Conservation (phyloP, 345 rosid species). For the Camelina neglecta region DNA sequence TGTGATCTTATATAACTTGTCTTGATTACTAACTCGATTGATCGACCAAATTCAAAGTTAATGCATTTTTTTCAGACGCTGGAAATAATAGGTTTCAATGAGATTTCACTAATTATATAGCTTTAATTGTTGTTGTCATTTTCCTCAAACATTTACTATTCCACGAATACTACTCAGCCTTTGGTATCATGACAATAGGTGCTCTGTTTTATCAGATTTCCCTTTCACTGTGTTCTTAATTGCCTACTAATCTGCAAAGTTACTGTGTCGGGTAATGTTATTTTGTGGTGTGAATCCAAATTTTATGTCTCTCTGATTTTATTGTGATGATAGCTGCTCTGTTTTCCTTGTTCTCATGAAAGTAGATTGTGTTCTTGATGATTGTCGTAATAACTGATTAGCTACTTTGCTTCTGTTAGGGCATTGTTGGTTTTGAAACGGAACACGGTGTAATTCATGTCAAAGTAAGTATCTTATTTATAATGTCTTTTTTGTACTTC, state of each 20-base stretch:
- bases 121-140: neutral
- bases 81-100: neutral
- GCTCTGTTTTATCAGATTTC: constrained; percentile 13
- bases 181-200: neutral
- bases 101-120: neutral
- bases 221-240: neutral
- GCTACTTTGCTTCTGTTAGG: constrained; percentile 52
- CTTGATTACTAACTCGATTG: constrained; percentile 10
- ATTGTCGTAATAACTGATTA: constrained; percentile 20
- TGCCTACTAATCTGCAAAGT: neutral
- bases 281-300: constrained; percentile 1
- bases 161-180: neutral
- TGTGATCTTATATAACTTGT: neutral
- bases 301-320: neutral
- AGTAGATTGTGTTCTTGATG: neutral
- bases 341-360: neutral
- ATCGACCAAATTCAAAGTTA: neutral
- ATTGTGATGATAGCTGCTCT: constrained; percentile 5
- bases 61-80: neutral
- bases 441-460: constrained; percentile 77
- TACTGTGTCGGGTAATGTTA: neutral
- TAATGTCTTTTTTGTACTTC: neutral
- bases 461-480: constrained; percentile 58
- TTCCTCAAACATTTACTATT: constrained; percentile 4
- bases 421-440: constrained; percentile 83